A percentile compares a stretch with the other conserved stretches of the same genome.
These are phyloP conservation scores for Sanghuangporus baumii DNA, from an alignment of 1,284 basidiomycete species.

Conservation along the genomic window DNA sequence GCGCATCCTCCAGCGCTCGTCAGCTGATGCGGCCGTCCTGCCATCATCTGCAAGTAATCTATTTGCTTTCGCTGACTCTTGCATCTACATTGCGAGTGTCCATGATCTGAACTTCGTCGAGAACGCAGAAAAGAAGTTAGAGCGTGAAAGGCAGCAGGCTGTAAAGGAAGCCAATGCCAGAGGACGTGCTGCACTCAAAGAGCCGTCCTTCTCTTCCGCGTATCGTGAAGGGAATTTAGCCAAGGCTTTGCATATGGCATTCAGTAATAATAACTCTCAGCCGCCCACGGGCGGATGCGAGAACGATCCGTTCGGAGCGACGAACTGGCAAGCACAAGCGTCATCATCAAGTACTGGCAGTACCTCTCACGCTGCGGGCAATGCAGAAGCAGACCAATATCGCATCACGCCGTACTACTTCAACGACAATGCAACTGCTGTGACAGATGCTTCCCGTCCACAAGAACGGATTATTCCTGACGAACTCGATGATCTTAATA, in stretches of 20 bases:
- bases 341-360: too few relatives aligned
- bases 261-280: background rate
- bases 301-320: too few relatives aligned
- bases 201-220: background rate
- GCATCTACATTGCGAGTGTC: slow-evolving; percentile 10
- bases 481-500: background rate
- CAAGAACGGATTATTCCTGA: too few relatives aligned
- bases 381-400: too few relatives aligned
- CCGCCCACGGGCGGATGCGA: background rate
- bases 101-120: background rate
- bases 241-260: background rate
- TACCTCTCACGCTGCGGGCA: too few relatives aligned
- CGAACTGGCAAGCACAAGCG: too few relatives aligned
- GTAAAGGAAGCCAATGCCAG: background rate
- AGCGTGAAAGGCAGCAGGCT: background rate
- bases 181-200: background rate
- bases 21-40: slow-evolving; percentile 8
- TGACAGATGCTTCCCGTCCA: background rate
- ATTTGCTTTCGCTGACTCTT: slow-evolving; percentile 12
- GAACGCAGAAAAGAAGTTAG: background rate
- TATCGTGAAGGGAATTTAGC: background rate
- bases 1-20: slow-evolving; percentile 3
- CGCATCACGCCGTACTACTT: too few relatives aligned
- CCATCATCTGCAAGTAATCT: background rate
- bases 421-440: too few relatives aligned